Evolutionary conservation across 2,329 filamentous ascomycete genomes (phyloP), one percentile per base, ranked within the genome.

Genomic region (Claviceps maximensis): DNA sequence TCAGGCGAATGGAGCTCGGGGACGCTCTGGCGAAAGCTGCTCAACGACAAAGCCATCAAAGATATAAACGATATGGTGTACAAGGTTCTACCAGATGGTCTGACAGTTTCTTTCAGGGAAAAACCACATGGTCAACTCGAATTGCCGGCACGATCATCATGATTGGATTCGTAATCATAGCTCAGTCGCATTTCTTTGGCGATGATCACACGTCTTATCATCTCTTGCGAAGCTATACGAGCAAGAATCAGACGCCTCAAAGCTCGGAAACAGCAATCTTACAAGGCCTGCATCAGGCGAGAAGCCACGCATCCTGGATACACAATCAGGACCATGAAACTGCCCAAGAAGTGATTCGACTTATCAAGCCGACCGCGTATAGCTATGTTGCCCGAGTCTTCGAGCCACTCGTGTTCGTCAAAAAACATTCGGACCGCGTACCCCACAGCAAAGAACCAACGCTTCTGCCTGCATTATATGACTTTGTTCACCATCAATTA

Each of bases 131-230:
- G 56, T 87, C 83, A 41, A 89, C 86, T 2, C 77, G 87, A 31
- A 81, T 89, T 58, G 86, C 86, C 2, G 86, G 87, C 1, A 86
- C 85, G 0, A 75, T 84, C 13, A 82, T 89, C 31, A 83, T 88
- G 65, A 70, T 88, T 23, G 82, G 80, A 1, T 87, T 89, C 58
- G 78, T 90, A 7, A 63, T 89, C 17, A 80, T 84, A 45, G 79
- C 87, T 1, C 87, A 90, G 59, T 87, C 83, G 75, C 87, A 90
- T 61, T 89, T 89, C 58, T 85, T 86, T 57, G 82, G 84, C 47
- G 76, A 76, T 48, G 75, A 76, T 51, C 75, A 73, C 48, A 59
- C 76, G 10, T 52, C 63, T 13, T 58, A 63, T 36, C 61, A 63
- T 41, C 46, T 65, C 21, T 46, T 56, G n/a, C 60, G 61, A 12